These are phyloP conservation scores for Chalciporus chontae DNA, from an alignment of 768 basidiomycete species.

Conservation along the genomic window DNA sequence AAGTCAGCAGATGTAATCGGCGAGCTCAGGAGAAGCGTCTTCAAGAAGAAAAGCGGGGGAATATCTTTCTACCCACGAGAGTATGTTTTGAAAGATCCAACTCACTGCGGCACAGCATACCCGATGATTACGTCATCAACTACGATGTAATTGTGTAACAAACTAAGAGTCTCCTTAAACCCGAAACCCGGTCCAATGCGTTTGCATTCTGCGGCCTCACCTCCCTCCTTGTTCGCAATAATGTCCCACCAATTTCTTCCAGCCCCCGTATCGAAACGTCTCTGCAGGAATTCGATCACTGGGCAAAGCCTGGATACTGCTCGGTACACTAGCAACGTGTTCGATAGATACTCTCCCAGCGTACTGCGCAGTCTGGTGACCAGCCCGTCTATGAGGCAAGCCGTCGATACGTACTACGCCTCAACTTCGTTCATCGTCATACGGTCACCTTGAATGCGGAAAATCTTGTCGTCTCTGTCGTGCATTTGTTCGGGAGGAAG, in stretches of 20 bases:
- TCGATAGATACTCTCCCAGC: slow-evolving; percentile 8
- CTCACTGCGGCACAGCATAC: background rate
- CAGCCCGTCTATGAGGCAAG: too few relatives aligned
- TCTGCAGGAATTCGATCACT: slow-evolving; percentile 12
- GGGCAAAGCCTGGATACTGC: slow-evolving; percentile 11
- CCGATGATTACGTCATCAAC: background rate
- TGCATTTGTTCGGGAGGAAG: slow-evolving; percentile 11
- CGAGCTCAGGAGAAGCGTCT: background rate
- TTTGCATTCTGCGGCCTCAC: slow-evolving; percentile 21
- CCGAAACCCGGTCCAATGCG: slow-evolving; percentile 18
- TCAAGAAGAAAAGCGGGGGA: background rate
- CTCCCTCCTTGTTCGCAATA: slow-evolving; percentile 1
- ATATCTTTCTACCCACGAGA: background rate
- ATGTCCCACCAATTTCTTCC: slow-evolving; percentile 24
- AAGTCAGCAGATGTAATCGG: background rate
- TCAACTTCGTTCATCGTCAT: slow-evolving; percentile 13
- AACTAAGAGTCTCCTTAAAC: slow-evolving; percentile 11
- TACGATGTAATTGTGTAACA: background rate
- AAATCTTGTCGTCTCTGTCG: slow-evolving; percentile 12
- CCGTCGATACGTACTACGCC: too few relatives aligned
- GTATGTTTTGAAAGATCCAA: background rate
- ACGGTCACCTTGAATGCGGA: slow-evolving; percentile 26
- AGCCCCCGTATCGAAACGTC: slow-evolving; percentile 11
- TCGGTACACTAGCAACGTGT: slow-evolving; percentile 18
- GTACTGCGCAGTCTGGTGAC: too few relatives aligned